These are phyloP conservation scores for Asclepias syriaca DNA, from an alignment of 257 asterid species.

Conservation along the genomic window DNA sequence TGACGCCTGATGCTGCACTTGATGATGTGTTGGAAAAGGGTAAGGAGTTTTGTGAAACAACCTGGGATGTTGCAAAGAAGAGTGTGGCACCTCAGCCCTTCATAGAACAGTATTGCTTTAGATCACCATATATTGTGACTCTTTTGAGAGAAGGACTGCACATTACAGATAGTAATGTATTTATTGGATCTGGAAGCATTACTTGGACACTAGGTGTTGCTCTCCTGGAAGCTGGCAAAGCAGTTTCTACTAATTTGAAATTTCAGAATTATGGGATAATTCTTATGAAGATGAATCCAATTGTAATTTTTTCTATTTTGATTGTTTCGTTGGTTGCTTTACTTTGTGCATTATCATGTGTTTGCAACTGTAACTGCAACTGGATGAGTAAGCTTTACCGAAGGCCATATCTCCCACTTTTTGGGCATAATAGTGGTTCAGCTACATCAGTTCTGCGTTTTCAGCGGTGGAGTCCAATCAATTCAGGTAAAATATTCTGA, in stretches of 20 bases:
- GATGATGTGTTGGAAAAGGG: slow-evolving; percentile 79
- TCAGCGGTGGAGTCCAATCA: slow-evolving; percentile 89
- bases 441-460: slow-evolving; percentile 64
- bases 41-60: slow-evolving; percentile 60
- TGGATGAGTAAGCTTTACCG: slow-evolving; percentile 51
- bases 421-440: slow-evolving; percentile 49
- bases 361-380: slow-evolving; percentile 45
- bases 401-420: slow-evolving; percentile 64
- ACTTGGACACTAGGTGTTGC: slow-evolving; percentile 99
- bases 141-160: slow-evolving; percentile 94
- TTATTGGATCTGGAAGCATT: slow-evolving; percentile 86
- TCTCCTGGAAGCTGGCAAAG: slow-evolving; percentile 84
- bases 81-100: slow-evolving; percentile 92
- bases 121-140: slow-evolving; percentile 78
- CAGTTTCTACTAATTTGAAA: slow-evolving; percentile 40
- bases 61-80: slow-evolving; percentile 70
- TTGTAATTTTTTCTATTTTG: slow-evolving; percentile 38
- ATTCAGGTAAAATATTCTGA: slow-evolving; percentile 45
- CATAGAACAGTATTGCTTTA: slow-evolving; percentile 93
- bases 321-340: slow-evolving; percentile 59
- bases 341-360: slow-evolving; percentile 47
- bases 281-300: slow-evolving; percentile 49
- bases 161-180: slow-evolving; percentile 60
- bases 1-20: slow-evolving; percentile 57
- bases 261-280: slow-evolving; percentile 42